Evolutionary conservation across 495 filamentous ascomycete genomes (phyloP), one percentile per base, ranked within the genome.

Genomic region (Penicillium turbatum): DNA sequence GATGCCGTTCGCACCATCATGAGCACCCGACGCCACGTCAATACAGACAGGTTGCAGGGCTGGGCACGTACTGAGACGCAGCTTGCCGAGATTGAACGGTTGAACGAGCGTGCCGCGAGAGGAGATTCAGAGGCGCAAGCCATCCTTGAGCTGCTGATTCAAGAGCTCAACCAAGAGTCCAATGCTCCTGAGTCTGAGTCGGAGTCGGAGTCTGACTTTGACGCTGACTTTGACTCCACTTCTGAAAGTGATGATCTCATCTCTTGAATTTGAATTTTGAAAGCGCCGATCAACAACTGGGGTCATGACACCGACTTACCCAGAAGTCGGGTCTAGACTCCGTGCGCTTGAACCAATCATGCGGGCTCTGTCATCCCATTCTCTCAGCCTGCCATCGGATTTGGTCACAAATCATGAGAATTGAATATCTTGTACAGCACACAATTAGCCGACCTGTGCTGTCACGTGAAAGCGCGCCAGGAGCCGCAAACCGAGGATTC

Each of bases 21-120:
- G 54, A 70, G 64, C 17, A 41, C 42, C 10, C 59, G 54, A 42
- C 65, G 69, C 19, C 57, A 59, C 6, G 61, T 66, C 38, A 69
- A 64, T 43, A 46, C 71, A 21, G 65, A 72, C 5, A 66, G 67
- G 1, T 46, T 73, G 30, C 59, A 59, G 8, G 67, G 66, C 34
- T 77, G 74, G 74, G 70, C 68, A 11, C 59, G 59, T 6, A 77
- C 74, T 5, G 74, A 75, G 30, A 68, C 72, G 30, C 72, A 73
- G 30, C 10, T 77, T 9, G 61, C 62, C 2, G 61, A 66, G 16
- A 68, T 78, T 31, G 56, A 69, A 21, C 54, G 49, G 5, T 53
- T 78, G 16, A 71, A 71, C 21, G 60, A 68, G 8, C 59, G 54
- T 10, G 74, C 71, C 8, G 29, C 62, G 2, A 55, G 63, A 12